Evolutionary conservation across 805 yeast genomes (phyloP).

Genomic region (Torulaspora franciscae): DNA sequence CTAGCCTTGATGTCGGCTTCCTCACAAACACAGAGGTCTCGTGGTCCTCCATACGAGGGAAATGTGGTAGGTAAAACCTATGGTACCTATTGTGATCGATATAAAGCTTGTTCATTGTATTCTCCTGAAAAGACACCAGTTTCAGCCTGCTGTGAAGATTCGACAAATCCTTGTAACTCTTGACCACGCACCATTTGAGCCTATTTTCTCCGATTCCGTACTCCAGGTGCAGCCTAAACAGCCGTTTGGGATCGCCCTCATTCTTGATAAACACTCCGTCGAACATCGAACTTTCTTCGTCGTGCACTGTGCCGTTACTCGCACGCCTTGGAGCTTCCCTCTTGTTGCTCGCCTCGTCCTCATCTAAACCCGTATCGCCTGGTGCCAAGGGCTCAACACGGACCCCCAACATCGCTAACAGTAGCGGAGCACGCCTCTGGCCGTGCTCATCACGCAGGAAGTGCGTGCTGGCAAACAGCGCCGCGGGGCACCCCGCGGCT

Average conservation of each 20-base stretch:
- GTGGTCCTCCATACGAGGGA: conserved; percentile 27
- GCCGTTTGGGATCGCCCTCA: conserved; percentile 34
- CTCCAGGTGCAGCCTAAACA: conserved; percentile 67
- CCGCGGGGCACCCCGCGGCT: conserved; percentile 65
- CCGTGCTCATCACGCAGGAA: conserved; percentile 74
- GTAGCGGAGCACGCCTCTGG: conserved; percentile 72
- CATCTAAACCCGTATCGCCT: not conserved
- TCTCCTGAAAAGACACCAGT: conserved; percentile 45
- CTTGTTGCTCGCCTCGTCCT: not conserved
- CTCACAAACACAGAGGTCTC: conserved; percentile 5
- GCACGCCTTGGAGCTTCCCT: not conserved
- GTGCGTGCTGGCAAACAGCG: conserved; percentile 66
- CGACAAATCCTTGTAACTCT: conserved; percentile 67
- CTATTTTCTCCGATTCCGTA: conserved; percentile 83
- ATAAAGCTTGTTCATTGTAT: conserved; percentile 30
- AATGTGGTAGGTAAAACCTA: conserved; percentile 29
- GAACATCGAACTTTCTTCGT: conserved; percentile 9
- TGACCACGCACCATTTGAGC: conserved; percentile 73
- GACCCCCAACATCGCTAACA: conserved; percentile 68
- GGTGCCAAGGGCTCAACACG: conserved; percentile 40
- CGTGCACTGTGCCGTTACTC: conserved; percentile 13
- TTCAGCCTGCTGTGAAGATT: conserved; percentile 65
- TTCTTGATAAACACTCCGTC: conserved; percentile 6
- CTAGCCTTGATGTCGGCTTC: not conserved
- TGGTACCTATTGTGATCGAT: conserved; percentile 26